Evolutionary conservation across 139 green algal species (phyloP), one percentile per base, ranked within the genome.

Genomic region (Chlorokybus atmophyticus): DNA sequence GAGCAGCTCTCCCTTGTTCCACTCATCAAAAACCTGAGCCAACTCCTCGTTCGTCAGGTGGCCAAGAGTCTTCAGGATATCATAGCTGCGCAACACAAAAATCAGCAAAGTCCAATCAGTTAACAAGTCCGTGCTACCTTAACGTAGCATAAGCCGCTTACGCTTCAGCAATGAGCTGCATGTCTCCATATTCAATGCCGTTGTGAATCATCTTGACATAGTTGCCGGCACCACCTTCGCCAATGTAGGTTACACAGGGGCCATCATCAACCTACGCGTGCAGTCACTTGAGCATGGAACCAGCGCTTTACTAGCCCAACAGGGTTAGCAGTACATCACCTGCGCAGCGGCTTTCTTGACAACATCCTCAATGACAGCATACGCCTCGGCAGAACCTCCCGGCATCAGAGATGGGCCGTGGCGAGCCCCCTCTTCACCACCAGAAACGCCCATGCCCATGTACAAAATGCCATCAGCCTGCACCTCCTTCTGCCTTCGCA

Each of bases 161-260:
- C 60, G 71, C 62, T 51, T 96, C 89, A n/a, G 76, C 70, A 64
- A 94, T 94, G 55, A 97, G 81, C 83, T 97, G 90, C 92, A 99
- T 99, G 77, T 99, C 92, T 4, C 91, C 92, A 62, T 99, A 99
- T 82, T 99, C 92, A 64, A 99, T 99, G 67, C 92, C 92, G 70
- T 99, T 99, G 84, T 99, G 92, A 55, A 99, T 87, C 92, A 98
- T 98, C 84, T 99, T 99, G 6, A 99, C 92, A 57, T 87, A 99
- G 79, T 99, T 97, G 47, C 92, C 92, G 3, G 85, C 50, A 30
- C 85, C 86, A 28, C 87, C 87, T 1, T 70, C 56, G 23, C 87
- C 87, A 40, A 95, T 76, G 75, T 93, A 90, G 40, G 80, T 97
- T 1, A 94, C 86, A 65, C 90, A 96, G 0, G 91, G 77, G 10